Evolutionary conservation across 2,329 filamentous ascomycete genomes (phyloP).

Genomic region (Trichophyton rubrum): DNA sequence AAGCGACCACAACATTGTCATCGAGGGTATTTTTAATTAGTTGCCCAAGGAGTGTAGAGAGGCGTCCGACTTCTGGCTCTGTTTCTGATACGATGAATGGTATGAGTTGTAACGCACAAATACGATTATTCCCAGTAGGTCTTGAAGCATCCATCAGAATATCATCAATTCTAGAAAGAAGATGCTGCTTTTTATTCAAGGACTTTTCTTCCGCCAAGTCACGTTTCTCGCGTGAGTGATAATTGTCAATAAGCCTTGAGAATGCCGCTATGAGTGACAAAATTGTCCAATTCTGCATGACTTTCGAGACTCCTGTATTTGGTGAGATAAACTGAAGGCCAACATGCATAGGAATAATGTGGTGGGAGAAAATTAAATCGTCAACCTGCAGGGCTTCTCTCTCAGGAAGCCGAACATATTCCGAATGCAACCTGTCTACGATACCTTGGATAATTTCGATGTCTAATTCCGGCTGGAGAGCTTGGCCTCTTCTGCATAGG

Average conservation of each 20-base stretch:
- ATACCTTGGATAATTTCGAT: slow-evolving; percentile 48
- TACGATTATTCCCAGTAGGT: slow-evolving; percentile 28
- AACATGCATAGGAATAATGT: slow-evolving; percentile 21
- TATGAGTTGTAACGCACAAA: slow-evolving; percentile 43
- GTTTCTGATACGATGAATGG: slow-evolving; percentile 39
- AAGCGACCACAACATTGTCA: slow-evolving; percentile 53
- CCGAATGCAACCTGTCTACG: slow-evolving; percentile 56
- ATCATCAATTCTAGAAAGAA: slow-evolving; percentile 26
- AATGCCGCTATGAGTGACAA: slow-evolving; percentile 30
- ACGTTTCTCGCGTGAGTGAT: slow-evolving; percentile 10
- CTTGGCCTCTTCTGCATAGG: slow-evolving; percentile 32
- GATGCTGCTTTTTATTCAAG: slow-evolving; percentile 24
- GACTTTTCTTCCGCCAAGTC: slow-evolving; percentile 11
- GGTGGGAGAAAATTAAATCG: slow-evolving; percentile 50
- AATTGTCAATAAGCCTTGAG: slow-evolving; percentile 27
- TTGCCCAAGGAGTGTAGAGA: slow-evolving; percentile 45
- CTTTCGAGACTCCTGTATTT: slow-evolving; percentile 23
- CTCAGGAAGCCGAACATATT: slow-evolving; percentile 62
- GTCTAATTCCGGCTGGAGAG: slow-evolving; percentile 30
- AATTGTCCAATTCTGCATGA: slow-evolving; percentile 30
- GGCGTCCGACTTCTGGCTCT: slow-evolving; percentile 39
- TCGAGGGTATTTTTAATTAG: slow-evolving; percentile 51
- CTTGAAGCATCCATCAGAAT: slow-evolving; percentile 25
- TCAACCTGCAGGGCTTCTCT: slow-evolving; percentile 65
- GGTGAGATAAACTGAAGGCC: slow-evolving; percentile 26